Conservation (phyloP, 139 green algal species). For the Chlamydomonas sp. region DNA sequence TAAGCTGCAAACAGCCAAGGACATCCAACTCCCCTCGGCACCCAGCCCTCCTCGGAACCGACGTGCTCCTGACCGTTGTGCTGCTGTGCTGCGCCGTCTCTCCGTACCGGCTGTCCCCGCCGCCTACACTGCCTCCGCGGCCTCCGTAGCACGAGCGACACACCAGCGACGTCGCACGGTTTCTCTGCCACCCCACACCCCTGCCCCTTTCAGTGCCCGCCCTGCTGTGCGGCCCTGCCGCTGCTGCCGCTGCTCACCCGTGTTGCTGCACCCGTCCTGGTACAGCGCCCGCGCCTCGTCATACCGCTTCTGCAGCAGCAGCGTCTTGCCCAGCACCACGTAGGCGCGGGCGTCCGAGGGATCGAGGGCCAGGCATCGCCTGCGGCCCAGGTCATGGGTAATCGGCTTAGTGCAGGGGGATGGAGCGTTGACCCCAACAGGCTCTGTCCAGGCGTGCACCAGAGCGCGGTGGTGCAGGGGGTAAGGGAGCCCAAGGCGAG, state of each 20-base stretch:
- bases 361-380: conserved; percentile 73
- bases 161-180: background rate
- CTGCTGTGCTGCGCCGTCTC: too few species aligned
- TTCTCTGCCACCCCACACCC: background rate
- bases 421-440: background rate
- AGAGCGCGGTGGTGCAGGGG: conserved; percentile 24
- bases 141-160: background rate
- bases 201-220: background rate
- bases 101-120: too few species aligned
- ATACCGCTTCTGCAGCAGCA: conserved; percentile 74
- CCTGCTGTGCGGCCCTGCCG: background rate
- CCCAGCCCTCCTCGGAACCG: too few species aligned
- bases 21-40: too few species aligned
- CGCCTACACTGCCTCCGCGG: too few species aligned
- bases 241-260: conserved; percentile 53
- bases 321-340: conserved; percentile 88
- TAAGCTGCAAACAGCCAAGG: too few species aligned
- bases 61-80: too few species aligned
- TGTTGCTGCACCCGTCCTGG: conserved; percentile 83
- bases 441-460: background rate
- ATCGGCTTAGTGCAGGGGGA: conserved; percentile 60
- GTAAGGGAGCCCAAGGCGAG: conserved; percentile 20
- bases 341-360: conserved; percentile 90
- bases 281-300: conserved; percentile 92
- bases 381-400: conserved; percentile 39